These are phyloP conservation scores for Septoria petroselini DNA, from an alignment of 2,329 filamentous ascomycete species.

Conservation along the genomic window DNA sequence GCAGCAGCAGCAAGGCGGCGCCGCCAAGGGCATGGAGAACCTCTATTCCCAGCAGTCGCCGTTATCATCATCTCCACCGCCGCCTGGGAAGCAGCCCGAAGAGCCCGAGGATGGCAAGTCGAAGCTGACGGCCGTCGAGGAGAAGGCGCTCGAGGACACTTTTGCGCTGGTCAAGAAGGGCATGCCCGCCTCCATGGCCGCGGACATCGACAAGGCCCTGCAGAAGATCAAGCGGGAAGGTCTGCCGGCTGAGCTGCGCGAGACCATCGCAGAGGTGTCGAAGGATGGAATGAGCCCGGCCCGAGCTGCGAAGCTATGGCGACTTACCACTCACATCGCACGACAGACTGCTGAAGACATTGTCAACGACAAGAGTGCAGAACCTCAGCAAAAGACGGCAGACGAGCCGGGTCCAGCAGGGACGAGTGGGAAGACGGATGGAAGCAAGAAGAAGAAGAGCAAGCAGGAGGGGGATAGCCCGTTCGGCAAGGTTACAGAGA, in stretches of 20 bases:
- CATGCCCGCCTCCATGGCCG: constrained; percentile 60
- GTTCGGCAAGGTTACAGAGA: constrained; percentile 42
- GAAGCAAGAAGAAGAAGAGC: constrained; percentile 40
- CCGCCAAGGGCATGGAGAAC: constrained; percentile 46
- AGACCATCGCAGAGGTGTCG: constrained; percentile 57
- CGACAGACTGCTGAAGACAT: constrained; percentile 48
- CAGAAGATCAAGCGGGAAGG: constrained; percentile 64
- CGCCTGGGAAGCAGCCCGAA: constrained; percentile 38
- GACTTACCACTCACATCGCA: constrained; percentile 57
- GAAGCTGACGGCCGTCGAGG: constrained; percentile 55
- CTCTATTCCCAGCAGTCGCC: constrained; percentile 45
- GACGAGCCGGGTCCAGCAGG: constrained; percentile 45
- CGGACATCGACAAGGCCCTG: constrained; percentile 59
- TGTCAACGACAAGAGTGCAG: constrained; percentile 33
- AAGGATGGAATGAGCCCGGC: constrained; percentile 56
- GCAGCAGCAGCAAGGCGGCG: constrained; percentile 32
- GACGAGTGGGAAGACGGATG: constrained; percentile 41
- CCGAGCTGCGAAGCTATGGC: constrained; percentile 61
- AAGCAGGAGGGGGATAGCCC: constrained; percentile 32
- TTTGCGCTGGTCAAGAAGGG: constrained; percentile 56
- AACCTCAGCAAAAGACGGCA: constrained; percentile 45
- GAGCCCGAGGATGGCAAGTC: constrained; percentile 40
- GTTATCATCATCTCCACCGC: constrained; percentile 36
- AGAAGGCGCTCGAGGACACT: constrained; percentile 57
- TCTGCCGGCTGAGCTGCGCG: constrained; percentile 64